Conservation (phyloP, 306 rosid species). For the Notholithocarpus densiflorus region DNA sequence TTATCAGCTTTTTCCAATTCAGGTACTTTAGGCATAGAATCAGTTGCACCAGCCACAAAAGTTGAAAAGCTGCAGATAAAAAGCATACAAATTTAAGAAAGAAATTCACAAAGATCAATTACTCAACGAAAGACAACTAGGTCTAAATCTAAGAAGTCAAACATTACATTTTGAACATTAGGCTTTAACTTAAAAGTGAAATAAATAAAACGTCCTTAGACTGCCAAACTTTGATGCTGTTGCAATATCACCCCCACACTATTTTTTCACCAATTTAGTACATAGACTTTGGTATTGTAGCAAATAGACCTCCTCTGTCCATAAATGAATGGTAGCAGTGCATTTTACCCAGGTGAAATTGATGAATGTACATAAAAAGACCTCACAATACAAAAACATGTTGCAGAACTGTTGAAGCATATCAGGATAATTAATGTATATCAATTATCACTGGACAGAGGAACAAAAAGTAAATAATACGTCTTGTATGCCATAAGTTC, state of each 20-base stretch:
- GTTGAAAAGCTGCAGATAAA: conserved; percentile 50
- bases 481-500: not conserved
- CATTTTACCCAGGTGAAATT: too few species aligned
- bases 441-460: not conserved
- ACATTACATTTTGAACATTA: not conserved
- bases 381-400: not conserved
- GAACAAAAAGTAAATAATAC: not conserved
- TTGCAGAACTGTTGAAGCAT: not conserved
- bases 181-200: not conserved
- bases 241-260: too few species aligned
- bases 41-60: conserved; percentile 24
- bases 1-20: conserved; percentile 37
- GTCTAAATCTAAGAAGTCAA: not conserved
- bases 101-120: not conserved
- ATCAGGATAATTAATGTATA: not conserved
- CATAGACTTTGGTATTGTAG: too few species aligned
- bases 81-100: not conserved
- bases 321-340: too few species aligned
- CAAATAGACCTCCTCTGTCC: too few species aligned
- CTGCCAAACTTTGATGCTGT: too few species aligned
- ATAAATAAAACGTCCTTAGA: not conserved
- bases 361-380: not conserved
- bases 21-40: conserved; percentile 23
- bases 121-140: not conserved
- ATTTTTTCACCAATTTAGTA: too few species aligned